Conservation (phyloP, 768 basidiomycete species). For the Leccinum barrowsii region DNA sequence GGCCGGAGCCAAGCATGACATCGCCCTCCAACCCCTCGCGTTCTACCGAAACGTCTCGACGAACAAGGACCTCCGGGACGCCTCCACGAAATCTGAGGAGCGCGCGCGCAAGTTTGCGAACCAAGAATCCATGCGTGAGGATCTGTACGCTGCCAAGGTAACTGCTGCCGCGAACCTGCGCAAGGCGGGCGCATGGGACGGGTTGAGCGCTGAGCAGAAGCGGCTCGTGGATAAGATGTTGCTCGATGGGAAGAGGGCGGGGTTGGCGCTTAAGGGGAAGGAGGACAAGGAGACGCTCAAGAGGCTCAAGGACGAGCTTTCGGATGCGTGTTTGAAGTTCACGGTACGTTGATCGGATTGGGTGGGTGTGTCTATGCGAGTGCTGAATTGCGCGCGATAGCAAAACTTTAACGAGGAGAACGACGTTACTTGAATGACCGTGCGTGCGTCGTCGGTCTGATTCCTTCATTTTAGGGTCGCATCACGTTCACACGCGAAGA, state of each 20-base stretch:
- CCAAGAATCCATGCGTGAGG: conserved; percentile 74
- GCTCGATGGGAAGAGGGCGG: conserved; percentile 73
- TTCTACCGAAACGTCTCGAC: conserved; percentile 84
- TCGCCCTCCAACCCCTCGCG: conserved; percentile 50
- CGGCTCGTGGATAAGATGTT: conserved; percentile 78
- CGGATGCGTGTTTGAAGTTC: conserved; percentile 70
- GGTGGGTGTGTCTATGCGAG: too few relatives aligned
- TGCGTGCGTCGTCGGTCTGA: background rate
- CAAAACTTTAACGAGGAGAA: conserved; percentile 87
- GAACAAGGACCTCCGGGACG: conserved; percentile 69
- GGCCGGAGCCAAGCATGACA: conserved; percentile 57
- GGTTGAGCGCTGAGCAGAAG: conserved; percentile 62
- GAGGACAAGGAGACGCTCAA: conserved; percentile 53
- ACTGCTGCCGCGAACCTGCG: conserved; percentile 67
- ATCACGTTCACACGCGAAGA: conserved; percentile 68
- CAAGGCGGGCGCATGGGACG: conserved; percentile 55
- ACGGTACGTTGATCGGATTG: conserved; percentile 11
- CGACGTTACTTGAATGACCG: conserved; percentile 26
- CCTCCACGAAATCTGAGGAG: conserved; percentile 68
- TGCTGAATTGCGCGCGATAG: background rate
- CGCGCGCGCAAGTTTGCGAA: conserved; percentile 65
- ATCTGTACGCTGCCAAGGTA: conserved; percentile 69
- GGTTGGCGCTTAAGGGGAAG: conserved; percentile 67
- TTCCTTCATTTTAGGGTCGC: conserved; percentile 41
- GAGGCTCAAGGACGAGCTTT: conserved; percentile 69